These are phyloP conservation scores for Euphrasia confusa DNA, from an alignment of 257 asterid genomes.

Conservation along the genomic window DNA sequence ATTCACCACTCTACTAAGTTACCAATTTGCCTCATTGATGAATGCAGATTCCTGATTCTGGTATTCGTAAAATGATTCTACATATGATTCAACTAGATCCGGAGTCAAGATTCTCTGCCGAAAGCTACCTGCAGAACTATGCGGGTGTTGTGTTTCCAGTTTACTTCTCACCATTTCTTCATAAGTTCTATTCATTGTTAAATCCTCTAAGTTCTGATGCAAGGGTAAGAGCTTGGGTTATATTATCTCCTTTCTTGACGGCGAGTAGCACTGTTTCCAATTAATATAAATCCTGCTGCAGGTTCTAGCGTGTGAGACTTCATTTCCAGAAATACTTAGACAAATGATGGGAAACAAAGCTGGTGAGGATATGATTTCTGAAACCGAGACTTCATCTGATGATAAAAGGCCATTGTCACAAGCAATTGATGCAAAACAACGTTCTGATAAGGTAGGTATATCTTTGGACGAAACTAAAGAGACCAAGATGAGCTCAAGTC, in stretches of 20 bases:
- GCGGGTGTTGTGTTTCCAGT: constrained; percentile 86
- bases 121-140: constrained; percentile 78
- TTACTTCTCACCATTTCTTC: constrained; percentile 94
- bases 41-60: constrained; percentile 93
- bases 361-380: constrained; percentile 33
- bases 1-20: constrained; percentile 19
- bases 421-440: constrained; percentile 34
- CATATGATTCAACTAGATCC: constrained; percentile 98
- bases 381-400: constrained; percentile 31
- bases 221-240: constrained; percentile 56
- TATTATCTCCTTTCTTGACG: constrained; percentile 15
- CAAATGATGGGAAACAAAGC: constrained; percentile 69
- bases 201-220: constrained; percentile 91
- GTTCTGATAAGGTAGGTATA: constrained; percentile 28
- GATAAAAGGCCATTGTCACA: constrained; percentile 29
- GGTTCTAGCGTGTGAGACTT: constrained; percentile 92
- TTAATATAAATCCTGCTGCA: constrained; percentile 35
- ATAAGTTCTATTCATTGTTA: constrained; percentile 77
- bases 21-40: constrained; percentile 23
- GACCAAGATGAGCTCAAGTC: constrained; percentile 38
- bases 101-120: constrained; percentile 84
- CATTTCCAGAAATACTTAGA: constrained; percentile 80
- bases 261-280: constrained; percentile 20
- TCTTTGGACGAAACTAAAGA: constrained; percentile 37
- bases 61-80: constrained; percentile 94